These are phyloP conservation scores for Dictyostelium gargantuum DNA, from an alignment of 208 protist genomes.

Conservation along the genomic window DNA sequence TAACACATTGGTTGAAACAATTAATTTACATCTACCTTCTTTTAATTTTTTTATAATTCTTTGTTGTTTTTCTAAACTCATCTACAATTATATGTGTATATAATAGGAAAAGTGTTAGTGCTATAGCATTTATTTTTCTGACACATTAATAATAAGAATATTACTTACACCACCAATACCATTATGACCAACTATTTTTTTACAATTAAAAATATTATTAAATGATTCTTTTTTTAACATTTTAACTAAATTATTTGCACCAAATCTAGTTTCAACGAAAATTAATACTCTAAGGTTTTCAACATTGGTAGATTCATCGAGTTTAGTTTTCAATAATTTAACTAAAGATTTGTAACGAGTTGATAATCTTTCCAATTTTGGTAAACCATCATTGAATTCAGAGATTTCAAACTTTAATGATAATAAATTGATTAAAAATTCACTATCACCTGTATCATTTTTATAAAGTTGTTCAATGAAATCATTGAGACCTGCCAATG, in stretches of 20 bases:
- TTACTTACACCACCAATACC: background rate
- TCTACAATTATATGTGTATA: too few species aligned
- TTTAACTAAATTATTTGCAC: background rate
- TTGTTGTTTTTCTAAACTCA: background rate
- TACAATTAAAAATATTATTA: background rate
- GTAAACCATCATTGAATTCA: background rate
- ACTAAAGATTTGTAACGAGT: background rate
- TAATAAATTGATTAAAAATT: too few species aligned
- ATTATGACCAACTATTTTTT: constrained; percentile 12
- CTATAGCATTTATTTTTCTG: too few species aligned
- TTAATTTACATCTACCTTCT: background rate
- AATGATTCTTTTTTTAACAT: background rate
- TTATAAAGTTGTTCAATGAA: background rate
- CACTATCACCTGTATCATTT: background rate
- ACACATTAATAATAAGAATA: too few species aligned
- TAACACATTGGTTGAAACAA: constrained; percentile 41
- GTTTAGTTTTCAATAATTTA: background rate
- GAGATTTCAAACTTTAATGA: background rate
- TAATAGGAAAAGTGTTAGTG: too few species aligned
- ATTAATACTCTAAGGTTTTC: background rate
- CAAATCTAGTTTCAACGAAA: constrained; percentile 24
- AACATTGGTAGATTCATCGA: background rate
- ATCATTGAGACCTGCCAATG: background rate
- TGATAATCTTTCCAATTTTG: background rate
- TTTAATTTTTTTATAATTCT: constrained; percentile 2